Evolutionary conservation across 2,329 filamentous ascomycete species (phyloP).

Genomic region (Leptographium procerum): DNA sequence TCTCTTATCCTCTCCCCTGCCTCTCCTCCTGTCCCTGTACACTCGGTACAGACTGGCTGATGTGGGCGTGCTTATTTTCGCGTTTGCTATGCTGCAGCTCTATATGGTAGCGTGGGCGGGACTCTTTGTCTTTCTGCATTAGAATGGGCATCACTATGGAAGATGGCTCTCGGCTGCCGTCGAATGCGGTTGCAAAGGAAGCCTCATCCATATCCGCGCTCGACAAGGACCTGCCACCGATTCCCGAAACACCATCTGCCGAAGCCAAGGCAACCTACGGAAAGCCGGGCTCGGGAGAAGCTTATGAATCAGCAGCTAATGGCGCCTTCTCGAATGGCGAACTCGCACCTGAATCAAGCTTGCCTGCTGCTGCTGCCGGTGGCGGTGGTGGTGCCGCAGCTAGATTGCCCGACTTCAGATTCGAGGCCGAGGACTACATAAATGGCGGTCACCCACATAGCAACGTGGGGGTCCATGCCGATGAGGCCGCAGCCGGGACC

Average conservation of each 20-base stretch:
- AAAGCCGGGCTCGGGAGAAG: neutral
- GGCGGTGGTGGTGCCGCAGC: neutral
- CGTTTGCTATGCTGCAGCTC: no score
- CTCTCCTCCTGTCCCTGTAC: neutral
- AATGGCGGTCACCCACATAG: conserved; percentile 25
- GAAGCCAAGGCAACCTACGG: neutral
- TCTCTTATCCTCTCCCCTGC: no score
- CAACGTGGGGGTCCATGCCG: neutral
- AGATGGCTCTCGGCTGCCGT: conserved; percentile 2
- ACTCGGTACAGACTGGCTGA: neutral
- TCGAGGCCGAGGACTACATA: conserved; percentile 25
- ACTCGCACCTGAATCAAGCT: neutral
- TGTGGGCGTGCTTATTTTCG: neutral
- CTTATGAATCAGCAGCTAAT: neutral
- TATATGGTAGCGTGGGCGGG: no score
- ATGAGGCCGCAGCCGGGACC: neutral
- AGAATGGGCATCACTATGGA: neutral
- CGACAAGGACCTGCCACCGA: conserved; percentile 13
- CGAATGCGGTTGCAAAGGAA: neutral
- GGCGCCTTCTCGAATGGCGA: neutral
- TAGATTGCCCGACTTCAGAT: neutral
- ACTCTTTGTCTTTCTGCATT: no score
- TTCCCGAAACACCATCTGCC: conserved; percentile 6
- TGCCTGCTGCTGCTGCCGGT: no score
- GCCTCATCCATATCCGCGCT: neutral